A percentile compares a stretch with the other conserved stretches of the same genome.
Conservation (phyloP, 148 eudicot genomes). For the Rhododendron griersonianum region DNA sequence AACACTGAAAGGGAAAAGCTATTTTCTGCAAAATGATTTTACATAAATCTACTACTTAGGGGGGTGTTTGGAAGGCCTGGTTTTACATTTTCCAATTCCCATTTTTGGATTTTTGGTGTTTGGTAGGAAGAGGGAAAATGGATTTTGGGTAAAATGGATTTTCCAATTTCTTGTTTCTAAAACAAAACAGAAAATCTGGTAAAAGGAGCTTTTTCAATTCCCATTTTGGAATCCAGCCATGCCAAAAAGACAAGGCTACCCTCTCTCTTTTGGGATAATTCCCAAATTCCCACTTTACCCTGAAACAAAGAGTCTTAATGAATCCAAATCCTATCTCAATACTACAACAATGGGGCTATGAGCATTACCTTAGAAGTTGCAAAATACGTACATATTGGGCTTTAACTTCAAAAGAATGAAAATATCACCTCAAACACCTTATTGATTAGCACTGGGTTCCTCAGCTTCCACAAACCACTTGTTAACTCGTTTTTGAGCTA, state of each 20-base stretch:
- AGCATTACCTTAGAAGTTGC: background rate
- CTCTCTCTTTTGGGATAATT: no score
- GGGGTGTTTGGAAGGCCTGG: no score
- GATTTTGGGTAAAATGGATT: no score
- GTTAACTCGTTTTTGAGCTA: slow-evolving; percentile 25
- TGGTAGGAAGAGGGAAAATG: no score
- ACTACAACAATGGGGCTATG: background rate
- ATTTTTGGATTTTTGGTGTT: no score
- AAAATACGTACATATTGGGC: background rate
- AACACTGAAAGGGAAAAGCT: background rate
- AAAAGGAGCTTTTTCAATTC: no score
- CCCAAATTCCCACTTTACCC: no score
- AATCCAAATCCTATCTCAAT: background rate
- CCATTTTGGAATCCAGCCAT: no score
- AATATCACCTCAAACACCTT: background rate
- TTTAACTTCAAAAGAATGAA: background rate
- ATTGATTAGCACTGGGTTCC: background rate
- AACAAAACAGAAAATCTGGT: no score
- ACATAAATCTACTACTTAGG: background rate
- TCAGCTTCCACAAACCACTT: slow-evolving; percentile 32
- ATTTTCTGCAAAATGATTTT: background rate
- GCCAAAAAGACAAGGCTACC: no score
- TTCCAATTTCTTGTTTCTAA: no score
- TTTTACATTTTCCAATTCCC: no score
- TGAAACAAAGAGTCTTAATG: background rate